phyloP scores from a whole-genome alignment of 2,329 filamentous ascomycete genomes.

The Beauveria varroae region DNA sequence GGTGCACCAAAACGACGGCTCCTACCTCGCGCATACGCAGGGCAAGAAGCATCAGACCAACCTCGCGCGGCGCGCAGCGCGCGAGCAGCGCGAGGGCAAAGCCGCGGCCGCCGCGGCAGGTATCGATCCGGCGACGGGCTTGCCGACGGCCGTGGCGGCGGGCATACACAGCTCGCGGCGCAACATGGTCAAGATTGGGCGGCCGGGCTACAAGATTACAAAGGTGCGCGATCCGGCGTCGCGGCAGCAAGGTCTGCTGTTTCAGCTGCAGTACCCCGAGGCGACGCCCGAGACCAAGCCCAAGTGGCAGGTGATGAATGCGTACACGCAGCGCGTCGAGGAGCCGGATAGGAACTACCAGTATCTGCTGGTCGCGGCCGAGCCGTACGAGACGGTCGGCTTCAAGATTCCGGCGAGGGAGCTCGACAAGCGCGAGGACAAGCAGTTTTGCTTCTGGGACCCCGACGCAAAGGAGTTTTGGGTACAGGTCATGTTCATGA shows the following conservation, averaged over 20 bases:
- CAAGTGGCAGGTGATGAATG: conserved; percentile 93
- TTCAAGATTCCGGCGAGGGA: conserved; percentile 95
- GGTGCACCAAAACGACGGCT: conserved; percentile 97
- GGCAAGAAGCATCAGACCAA: conserved; percentile 99
- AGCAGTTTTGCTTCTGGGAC: conserved; percentile 94
- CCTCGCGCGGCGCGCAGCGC: conserved; percentile 87
- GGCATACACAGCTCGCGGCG: conserved; percentile 62
- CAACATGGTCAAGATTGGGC: conserved; percentile 89
- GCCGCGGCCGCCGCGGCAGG: conserved; percentile 31
- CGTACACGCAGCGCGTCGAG: conserved; percentile 92
- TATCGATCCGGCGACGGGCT: conserved; percentile 58
- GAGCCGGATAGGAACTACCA: conserved; percentile 91
- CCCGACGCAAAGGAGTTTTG: conserved; percentile 94
- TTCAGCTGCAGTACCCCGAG: conserved; percentile 93
- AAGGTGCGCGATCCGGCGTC: conserved; percentile 88
- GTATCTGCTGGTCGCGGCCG: conserved; percentile 89
- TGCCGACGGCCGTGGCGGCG: conserved; percentile 68
- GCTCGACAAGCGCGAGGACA: conserved; percentile 80
- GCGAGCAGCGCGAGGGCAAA: conserved; percentile 85
- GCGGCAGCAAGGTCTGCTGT: conserved; percentile 82
- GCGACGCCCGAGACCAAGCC: conserved; percentile 69
- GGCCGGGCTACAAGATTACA: conserved; percentile 95
- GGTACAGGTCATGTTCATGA: conserved; percentile 97
- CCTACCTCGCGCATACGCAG: conserved; percentile 96
- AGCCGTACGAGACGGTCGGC: conserved; percentile 94